Percentiles rank a stretch among this genome's conserved stretches.
Evolutionary conservation across 306 rosid species (phyloP).

Genomic region (Gastrolobium villosum): DNA sequence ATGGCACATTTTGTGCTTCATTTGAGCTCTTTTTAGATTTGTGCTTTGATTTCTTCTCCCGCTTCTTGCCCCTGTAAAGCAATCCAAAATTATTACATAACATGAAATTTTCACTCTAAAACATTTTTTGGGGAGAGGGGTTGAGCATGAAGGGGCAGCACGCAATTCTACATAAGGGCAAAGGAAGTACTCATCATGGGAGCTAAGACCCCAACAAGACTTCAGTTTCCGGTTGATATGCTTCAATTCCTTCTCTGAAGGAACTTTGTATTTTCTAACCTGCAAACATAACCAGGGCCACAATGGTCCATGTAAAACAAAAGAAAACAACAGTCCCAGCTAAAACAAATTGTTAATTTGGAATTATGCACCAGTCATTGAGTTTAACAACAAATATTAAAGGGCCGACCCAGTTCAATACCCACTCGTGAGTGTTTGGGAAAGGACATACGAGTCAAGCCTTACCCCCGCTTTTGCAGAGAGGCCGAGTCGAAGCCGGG

Average conservation of each 20-base stretch:
- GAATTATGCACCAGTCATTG: constrained; percentile 27
- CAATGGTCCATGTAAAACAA: constrained; percentile 50
- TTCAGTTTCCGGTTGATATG: constrained; percentile 88
- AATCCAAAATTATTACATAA: constrained; percentile 21
- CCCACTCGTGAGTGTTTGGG: too few species aligned
- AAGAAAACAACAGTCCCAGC: constrained; percentile 36
- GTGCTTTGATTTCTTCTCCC: constrained; percentile 97
- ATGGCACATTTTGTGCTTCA: constrained; percentile 53
- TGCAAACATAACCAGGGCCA: constrained; percentile 48
- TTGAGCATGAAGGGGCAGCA: background rate
- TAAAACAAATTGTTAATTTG: constrained; percentile 37
- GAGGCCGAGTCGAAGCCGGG: too few species aligned
- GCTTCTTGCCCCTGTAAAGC: constrained; percentile 76
- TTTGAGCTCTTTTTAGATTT: constrained; percentile 78
- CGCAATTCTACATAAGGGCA: constrained; percentile 36
- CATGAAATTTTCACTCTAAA: constrained; percentile 22
- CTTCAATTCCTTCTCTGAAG: constrained; percentile 88
- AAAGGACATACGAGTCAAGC: too few species aligned
- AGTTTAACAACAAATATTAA: constrained; percentile 27
- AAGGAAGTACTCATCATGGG: constrained; percentile 79
- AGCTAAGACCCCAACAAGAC: constrained; percentile 92
- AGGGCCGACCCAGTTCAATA: too few species aligned
- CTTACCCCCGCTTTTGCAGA: too few species aligned
- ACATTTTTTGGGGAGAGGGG: background rate
- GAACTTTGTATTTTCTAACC: constrained; percentile 72